Percentiles rank a stretch among this genome's conserved stretches.
Evolutionary conservation across 2,329 filamentous ascomycete species (phyloP).

Genomic region (Nemania diffusa): DNA sequence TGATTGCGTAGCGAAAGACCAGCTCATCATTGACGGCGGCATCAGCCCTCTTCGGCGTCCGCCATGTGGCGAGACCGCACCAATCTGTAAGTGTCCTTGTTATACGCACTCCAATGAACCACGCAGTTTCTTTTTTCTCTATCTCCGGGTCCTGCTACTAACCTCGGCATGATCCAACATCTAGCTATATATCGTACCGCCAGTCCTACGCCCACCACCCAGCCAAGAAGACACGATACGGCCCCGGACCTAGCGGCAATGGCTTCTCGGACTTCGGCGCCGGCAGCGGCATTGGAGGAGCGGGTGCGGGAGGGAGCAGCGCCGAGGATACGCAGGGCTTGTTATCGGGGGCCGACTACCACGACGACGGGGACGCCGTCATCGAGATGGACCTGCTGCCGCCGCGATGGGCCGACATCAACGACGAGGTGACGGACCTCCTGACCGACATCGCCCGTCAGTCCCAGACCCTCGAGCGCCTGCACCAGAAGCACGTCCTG

Average conservation of each 20-base stretch:
- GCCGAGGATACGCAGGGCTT: conserved; percentile 76
- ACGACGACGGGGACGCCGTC: conserved; percentile 89
- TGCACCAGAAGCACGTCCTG: conserved; percentile 96
- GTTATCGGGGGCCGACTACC: conserved; percentile 80
- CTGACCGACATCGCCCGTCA: conserved; percentile 84
- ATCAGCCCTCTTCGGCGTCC: conserved; percentile 57
- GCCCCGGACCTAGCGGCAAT: conserved; percentile 62
- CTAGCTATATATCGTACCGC: conserved; percentile 96
- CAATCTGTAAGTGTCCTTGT: conserved; percentile 78
- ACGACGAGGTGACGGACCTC: conserved; percentile 89
- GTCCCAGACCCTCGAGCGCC: conserved; percentile 84
- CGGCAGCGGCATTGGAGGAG: conserved; percentile 61
- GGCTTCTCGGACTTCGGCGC: conserved; percentile 70
- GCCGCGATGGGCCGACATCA: conserved; percentile 93
- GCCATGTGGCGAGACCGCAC: conserved; percentile 99
- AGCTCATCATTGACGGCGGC: conserved; percentile 39
- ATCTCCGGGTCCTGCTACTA: conserved; percentile 22
- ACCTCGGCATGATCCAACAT: conserved; percentile 38
- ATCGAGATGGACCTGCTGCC: conserved; percentile 99
- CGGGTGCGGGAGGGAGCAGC: conserved; percentile 49
- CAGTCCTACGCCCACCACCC: conserved; percentile 98
- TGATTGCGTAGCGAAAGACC: conserved; percentile 22
- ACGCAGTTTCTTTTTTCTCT: neutral
- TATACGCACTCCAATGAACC: neutral
- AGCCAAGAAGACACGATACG: conserved; percentile 81